Evolutionary conservation across 176 grass and related monocot genomes (phyloP).

Genomic region (Bonia amplexicaulis): DNA sequence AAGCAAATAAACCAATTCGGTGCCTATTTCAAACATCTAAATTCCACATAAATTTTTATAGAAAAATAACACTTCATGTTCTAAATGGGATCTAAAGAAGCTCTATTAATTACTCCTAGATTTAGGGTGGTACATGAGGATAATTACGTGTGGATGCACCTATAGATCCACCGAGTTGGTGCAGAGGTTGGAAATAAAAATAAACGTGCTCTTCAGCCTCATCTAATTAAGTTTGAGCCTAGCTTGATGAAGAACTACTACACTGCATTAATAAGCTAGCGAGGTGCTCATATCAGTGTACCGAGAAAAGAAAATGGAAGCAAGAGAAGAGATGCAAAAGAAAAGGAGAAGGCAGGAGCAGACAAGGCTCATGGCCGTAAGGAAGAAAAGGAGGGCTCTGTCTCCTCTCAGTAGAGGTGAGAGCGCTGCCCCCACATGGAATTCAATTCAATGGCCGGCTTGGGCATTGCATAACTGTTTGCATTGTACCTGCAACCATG

Average conservation of each 20-base stretch:
- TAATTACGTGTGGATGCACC: neutral
- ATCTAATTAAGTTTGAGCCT: neutral
- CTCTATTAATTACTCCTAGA: neutral
- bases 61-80: neutral
- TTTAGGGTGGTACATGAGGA: neutral
- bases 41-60: neutral
- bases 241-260: too few species aligned
- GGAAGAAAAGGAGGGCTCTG: neutral
- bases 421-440: neutral
- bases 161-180: constrained; percentile 17
- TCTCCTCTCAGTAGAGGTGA: constrained; percentile 25
- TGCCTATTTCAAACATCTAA: neutral
- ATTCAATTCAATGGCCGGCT: constrained; percentile 42
- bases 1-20: neutral
- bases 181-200: constrained; percentile 28
- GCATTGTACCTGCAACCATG: neutral
- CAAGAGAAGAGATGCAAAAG: neutral
- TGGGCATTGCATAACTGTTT: neutral
- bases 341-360: neutral
- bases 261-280: constrained; percentile 16
- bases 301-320: neutral
- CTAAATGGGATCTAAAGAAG: neutral
- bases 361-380: neutral
- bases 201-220: constrained; percentile 2
- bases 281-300: neutral